A percentile compares a stretch with the other conserved stretches of the same genome.
These are phyloP conservation scores for Umbilicaria muhlenbergii DNA, from an alignment of 495 filamentous ascomycete species.

Conservation along the genomic window DNA sequence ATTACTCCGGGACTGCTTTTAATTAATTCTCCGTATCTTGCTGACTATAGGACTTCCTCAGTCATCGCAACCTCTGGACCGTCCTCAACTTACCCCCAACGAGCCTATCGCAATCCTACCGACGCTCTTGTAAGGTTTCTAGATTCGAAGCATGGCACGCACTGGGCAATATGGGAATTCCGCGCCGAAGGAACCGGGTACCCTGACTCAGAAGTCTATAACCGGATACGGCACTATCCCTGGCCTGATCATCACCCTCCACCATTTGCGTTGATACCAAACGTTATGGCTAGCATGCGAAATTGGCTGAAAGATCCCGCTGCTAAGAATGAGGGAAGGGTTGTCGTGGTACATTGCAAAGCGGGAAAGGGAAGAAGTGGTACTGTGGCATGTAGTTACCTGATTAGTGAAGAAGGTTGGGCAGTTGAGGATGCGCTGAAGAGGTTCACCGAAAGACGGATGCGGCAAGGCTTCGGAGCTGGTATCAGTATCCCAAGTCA, in stretches of 20 bases:
- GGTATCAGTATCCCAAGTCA: slow-evolving; percentile 93
- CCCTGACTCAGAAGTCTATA: slow-evolving; percentile 73
- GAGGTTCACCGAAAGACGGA: slow-evolving; percentile 73
- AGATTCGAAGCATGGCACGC: slow-evolving; percentile 59
- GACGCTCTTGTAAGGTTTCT: slow-evolving; percentile 73
- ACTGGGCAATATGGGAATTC: slow-evolving; percentile 96
- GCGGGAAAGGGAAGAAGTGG: slow-evolving; percentile 91
- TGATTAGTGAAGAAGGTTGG: slow-evolving; percentile 87
- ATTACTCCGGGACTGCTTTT: not conserved
- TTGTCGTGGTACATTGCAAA: slow-evolving; percentile 92
- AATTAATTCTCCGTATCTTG: not conserved
- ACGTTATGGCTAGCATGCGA: slow-evolving; percentile 80
- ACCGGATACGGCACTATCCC: slow-evolving; percentile 73
- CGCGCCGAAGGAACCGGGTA: slow-evolving; percentile 94
- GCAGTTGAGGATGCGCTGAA: slow-evolving; percentile 58
- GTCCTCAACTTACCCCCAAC: slow-evolving; percentile 70
- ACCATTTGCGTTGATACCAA: slow-evolving; percentile 73
- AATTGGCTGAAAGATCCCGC: slow-evolving; percentile 59
- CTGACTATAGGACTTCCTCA: slow-evolving; percentile 8
- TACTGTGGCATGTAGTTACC: slow-evolving; percentile 71
- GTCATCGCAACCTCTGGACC: slow-evolving; percentile 74
- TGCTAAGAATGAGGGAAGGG: slow-evolving; percentile 30
- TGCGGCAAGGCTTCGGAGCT: slow-evolving; percentile 73
- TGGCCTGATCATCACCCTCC: slow-evolving; percentile 97
- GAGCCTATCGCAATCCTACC: slow-evolving; percentile 83